phyloP scores from a whole-genome alignment of 1,284 basidiomycete species.

The Neolentinus lepideus region DNA sequence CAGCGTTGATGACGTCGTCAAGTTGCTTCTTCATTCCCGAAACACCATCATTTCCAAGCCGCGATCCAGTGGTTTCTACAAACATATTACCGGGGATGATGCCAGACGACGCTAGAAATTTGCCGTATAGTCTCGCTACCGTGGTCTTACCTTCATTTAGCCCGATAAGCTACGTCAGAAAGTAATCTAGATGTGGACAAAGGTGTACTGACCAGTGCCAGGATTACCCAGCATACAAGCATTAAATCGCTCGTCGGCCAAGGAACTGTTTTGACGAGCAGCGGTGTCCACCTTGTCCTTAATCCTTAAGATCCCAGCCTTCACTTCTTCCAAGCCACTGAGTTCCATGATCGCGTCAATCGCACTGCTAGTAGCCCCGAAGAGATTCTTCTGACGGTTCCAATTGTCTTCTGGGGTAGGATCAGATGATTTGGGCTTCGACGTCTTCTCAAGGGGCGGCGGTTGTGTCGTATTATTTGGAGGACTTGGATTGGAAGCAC shows the following conservation, averaged over 20 bases:
- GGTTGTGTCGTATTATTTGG: too few relatives aligned
- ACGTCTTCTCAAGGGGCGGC: background rate
- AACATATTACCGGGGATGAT: constrained; percentile 49
- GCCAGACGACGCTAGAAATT: constrained; percentile 47
- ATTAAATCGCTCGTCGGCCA: constrained; percentile 20
- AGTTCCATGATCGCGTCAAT: constrained; percentile 26
- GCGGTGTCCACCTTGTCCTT: constrained; percentile 21
- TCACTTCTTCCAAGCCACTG: constrained; percentile 25
- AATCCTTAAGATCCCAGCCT: constrained; percentile 21
- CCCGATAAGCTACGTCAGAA: background rate
- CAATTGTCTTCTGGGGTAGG: constrained; percentile 17
- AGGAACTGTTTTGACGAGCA: constrained; percentile 17
- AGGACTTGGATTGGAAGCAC: constrained; percentile 1
- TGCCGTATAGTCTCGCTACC: constrained; percentile 54
- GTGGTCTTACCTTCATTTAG: constrained; percentile 54
- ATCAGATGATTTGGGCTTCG: background rate
- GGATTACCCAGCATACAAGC: constrained; percentile 25
- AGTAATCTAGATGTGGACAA: background rate
- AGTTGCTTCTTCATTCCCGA: constrained; percentile 40
- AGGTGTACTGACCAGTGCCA: constrained; percentile 22
- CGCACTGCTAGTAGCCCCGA: constrained; percentile 17
- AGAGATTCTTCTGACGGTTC: constrained; percentile 21
- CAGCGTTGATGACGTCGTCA: constrained; percentile 36
- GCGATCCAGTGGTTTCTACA: constrained; percentile 54
- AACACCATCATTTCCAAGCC: constrained; percentile 50